These are phyloP conservation scores for Hydrangea macrophylla DNA, from an alignment of 148 eudicot species.

Conservation along the genomic window DNA sequence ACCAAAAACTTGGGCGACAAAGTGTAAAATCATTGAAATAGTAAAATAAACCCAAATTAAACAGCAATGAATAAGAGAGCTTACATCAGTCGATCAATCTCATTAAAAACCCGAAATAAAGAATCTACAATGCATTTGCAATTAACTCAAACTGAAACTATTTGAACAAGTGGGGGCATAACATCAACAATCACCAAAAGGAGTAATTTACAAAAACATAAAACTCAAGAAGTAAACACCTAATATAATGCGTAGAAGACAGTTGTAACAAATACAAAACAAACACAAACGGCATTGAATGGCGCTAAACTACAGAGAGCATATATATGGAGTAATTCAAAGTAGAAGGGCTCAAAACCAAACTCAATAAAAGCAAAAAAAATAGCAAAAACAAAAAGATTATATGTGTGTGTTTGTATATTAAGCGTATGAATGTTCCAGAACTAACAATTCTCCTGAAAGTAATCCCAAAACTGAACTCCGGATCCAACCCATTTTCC, in stretches of 20 bases:
- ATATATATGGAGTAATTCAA: neutral
- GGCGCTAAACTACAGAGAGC: neutral
- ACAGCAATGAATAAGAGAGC: neutral
- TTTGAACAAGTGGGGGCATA: neutral
- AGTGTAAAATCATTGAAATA: neutral
- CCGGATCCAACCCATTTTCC: conserved; percentile 49
- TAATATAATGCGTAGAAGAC: neutral
- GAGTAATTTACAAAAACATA: neutral
- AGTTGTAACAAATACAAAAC: neutral
- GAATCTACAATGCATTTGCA: neutral
- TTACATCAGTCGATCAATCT: neutral
- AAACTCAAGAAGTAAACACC: neutral
- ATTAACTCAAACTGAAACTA: neutral
- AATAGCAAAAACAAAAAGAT: neutral
- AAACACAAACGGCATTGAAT: neutral
- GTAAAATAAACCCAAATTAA: too few relatives aligned
- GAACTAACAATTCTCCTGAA: conserved; percentile 59
- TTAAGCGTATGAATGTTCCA: neutral
- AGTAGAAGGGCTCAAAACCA: neutral
- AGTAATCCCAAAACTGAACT: conserved; percentile 48
- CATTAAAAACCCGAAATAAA: too few relatives aligned
- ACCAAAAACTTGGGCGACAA: neutral
- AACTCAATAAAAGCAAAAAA: neutral
- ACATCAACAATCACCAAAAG: neutral
- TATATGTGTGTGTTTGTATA: neutral